Base-by-base conservation (phyloP, 441 rosid genomes). In the Adansonia rubrostipa region DNA sequence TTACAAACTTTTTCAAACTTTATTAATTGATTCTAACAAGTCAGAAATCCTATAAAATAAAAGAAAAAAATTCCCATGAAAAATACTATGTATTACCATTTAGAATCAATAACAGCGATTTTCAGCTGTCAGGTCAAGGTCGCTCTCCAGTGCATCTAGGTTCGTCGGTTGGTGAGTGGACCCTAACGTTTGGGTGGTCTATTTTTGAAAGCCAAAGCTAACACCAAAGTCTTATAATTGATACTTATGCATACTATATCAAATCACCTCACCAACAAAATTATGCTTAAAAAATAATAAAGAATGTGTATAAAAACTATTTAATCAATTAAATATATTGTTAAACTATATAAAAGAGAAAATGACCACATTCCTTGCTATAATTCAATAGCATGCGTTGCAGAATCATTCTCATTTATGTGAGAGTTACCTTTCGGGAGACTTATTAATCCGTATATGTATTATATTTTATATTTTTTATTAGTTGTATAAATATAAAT, bases 151-250 rank as follows among this genome's bases (percentile, higher is more conserved):
- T 11, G 42, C 42, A 36, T 36, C 42, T 47, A 69, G 42, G 22
- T 15, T 9, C 2, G 42, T 20, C 44, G 19, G 74, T 71, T 51
- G 74, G 74, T 71, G 74, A 33, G 74, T 71, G 74, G 74, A 51
- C 74, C 74, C 47, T 51, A n/a, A 15, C 53, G 75, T n/a, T 62
- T 36, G 42, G 42, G 42, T 36, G 42, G 42, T 36, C 42, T 36
- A 36, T 36, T 36, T 36, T 53, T 14, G 61, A 51, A 51, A 71
- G 20, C 60, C 61, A 51, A 22, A 71, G 60, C 45, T 50, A 24
- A 24, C 60, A 24, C 51, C 20, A 50, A 44, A 50, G 61, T 71
- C 42, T 51, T 51, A 70, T 70, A 50, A 70, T 70, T 50, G 9
- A 44, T 7, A 44, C 47, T 6, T 44, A 44, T 44, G 8, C 47